Evolutionary conservation across 148 eudicot species (phyloP).

Genomic region (Dysphania ambrosioides): DNA sequence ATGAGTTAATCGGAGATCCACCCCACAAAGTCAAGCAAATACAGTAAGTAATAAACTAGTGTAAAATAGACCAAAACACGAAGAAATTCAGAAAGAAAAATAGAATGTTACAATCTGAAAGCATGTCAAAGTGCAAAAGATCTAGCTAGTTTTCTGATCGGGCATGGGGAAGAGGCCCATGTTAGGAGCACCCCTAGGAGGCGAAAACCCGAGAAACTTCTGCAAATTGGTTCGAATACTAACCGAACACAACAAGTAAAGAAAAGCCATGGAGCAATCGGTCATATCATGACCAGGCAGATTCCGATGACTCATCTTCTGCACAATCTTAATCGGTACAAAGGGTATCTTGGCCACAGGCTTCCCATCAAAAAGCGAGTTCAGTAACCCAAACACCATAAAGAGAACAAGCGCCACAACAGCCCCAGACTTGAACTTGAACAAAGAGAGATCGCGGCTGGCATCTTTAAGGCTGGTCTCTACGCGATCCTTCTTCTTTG

Average conservation of each 20-base stretch:
- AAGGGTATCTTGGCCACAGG: slow-evolving; percentile 84
- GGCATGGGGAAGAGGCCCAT: slow-evolving; percentile 86
- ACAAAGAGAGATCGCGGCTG: slow-evolving; percentile 76
- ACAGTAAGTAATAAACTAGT: neutral
- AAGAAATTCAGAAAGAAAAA: neutral
- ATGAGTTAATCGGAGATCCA: too few relatives aligned
- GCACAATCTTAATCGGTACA: slow-evolving; percentile 66
- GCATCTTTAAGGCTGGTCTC: slow-evolving; percentile 84
- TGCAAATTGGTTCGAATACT: slow-evolving; percentile 94
- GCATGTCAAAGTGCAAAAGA: neutral
- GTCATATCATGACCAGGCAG: slow-evolving; percentile 82
- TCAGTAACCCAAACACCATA: slow-evolving; percentile 74
- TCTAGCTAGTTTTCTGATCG: slow-evolving; percentile 70
- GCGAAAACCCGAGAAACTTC: slow-evolving; percentile 91
- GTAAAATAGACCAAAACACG: neutral
- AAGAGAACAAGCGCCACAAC: slow-evolving; percentile 86
- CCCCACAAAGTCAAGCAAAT: neutral
- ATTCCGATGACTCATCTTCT: slow-evolving; percentile 94
- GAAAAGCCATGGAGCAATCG: slow-evolving; percentile 99
- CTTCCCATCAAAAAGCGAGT: slow-evolving; percentile 77
- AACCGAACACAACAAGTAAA: slow-evolving; percentile 80
- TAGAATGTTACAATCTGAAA: neutral
- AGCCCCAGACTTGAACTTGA: slow-evolving; percentile 91
- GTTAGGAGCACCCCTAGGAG: slow-evolving; percentile 76
- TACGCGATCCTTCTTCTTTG: slow-evolving; percentile 86